A percentile compares a stretch with the other conserved stretches of the same genome.
These are phyloP conservation scores for Periglandula ipomoeae DNA, from an alignment of 2,329 filamentous ascomycete genomes.

Conservation along the genomic window DNA sequence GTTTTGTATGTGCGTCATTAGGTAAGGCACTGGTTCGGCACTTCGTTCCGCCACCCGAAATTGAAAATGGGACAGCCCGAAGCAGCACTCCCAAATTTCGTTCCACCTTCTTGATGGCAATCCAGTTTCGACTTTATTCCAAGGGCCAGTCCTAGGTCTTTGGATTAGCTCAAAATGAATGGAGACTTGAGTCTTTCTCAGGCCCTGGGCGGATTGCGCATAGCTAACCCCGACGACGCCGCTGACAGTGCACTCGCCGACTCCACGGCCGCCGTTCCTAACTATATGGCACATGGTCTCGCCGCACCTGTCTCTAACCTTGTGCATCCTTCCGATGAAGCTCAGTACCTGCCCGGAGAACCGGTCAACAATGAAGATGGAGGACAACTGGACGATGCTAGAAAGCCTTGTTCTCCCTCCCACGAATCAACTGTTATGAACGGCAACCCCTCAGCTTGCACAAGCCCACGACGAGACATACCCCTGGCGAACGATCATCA, in stretches of 20 bases:
- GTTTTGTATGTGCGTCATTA: conserved; percentile 6
- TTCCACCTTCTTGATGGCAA: conserved; percentile 1
- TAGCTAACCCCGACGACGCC: conserved; percentile 87
- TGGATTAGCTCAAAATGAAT: conserved; percentile 55
- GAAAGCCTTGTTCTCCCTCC: not conserved
- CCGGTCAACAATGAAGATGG: not conserved
- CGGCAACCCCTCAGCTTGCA: not conserved
- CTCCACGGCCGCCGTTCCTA: conserved; percentile 13
- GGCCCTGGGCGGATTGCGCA: conserved; percentile 86
- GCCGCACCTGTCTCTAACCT: conserved; percentile 8
- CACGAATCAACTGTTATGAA: not conserved
- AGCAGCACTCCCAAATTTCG: conserved; percentile 1
- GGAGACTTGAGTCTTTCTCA: conserved; percentile 88
- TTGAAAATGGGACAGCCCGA: conserved; percentile 1
- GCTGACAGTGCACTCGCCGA: conserved; percentile 18
- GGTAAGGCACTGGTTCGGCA: conserved; percentile 9
- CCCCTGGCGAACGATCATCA: conserved; percentile 7
- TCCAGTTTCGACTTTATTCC: conserved; percentile 10
- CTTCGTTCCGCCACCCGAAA: conserved; percentile 6
- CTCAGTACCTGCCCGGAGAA: not conserved
- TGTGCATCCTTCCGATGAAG: not conserved
- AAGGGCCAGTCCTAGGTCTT: conserved; percentile 15
- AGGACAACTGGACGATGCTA: not conserved
- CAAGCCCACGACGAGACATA: conserved; percentile 8
- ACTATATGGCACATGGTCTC: conserved; percentile 12